phyloP scores from a whole-genome alignment of 352 stramenopile species.

The Phytophthora niederhauseri region DNA sequence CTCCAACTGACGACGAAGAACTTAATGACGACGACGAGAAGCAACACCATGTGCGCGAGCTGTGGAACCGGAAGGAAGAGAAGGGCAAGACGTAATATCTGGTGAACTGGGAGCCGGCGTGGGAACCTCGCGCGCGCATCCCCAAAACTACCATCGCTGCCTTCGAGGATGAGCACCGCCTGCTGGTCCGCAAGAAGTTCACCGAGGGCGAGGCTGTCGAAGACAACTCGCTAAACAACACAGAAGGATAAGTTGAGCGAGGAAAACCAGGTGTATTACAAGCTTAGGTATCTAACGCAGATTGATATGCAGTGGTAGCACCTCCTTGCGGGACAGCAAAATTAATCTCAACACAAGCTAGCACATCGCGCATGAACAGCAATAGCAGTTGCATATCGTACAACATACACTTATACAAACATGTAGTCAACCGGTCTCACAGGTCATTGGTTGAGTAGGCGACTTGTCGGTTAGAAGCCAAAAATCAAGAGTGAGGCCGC shows the following conservation, averaged over 20 bases:
- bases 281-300: not conserved
- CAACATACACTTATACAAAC: slow-evolving; percentile 11
- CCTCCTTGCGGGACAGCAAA: no score
- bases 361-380: slow-evolving; percentile 6
- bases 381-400: slow-evolving; percentile 5
- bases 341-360: slow-evolving; percentile 10
- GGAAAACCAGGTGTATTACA: slow-evolving; percentile 11
- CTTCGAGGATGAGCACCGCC: slow-evolving; percentile 22
- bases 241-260: slow-evolving; percentile 10
- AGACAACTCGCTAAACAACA: slow-evolving; percentile 24
- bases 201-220: slow-evolving; percentile 30
- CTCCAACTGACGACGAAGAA: not conserved
- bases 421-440: not conserved
- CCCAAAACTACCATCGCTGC: slow-evolving; percentile 12
- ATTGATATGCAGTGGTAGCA: not conserved
- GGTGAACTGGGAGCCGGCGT: slow-evolving; percentile 26
- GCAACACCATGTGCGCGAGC: not conserved
- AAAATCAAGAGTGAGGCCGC: not conserved
- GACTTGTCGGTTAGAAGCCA: not conserved
- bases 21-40: not conserved
- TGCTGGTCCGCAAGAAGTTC: slow-evolving; percentile 26
- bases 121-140: slow-evolving; percentile 16
- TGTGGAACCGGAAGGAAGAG: not conserved
- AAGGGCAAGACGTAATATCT: slow-evolving; percentile 22
- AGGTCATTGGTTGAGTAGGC: not conserved